Evolutionary conservation across 192 early-diverging fungal species (phyloP).

Genomic region (Backusella morwellensis): DNA sequence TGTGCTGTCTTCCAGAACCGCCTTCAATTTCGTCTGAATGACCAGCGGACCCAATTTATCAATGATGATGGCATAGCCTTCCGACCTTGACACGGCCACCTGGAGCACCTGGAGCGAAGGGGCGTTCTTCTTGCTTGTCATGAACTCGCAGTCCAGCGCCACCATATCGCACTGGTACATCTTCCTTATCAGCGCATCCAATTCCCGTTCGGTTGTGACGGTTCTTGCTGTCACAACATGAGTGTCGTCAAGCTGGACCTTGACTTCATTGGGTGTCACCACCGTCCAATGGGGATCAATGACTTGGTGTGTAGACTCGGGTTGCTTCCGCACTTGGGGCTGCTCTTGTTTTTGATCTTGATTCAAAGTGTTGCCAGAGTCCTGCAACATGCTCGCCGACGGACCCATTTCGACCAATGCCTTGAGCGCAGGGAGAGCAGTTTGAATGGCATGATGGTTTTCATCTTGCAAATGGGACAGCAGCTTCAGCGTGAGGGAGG

Average conservation of each 20-base stretch:
- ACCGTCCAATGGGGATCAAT: not conserved
- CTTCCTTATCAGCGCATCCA: conserved; percentile 13
- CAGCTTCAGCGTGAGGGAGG: not conserved
- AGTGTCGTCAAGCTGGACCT: not conserved
- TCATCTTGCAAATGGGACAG: not conserved
- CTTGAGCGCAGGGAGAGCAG: not conserved
- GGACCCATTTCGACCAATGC: not conserved
- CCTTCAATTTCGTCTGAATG: not conserved
- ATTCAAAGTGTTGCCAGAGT: not conserved
- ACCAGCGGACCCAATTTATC: not conserved
- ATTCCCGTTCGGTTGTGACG: conserved; percentile 13
- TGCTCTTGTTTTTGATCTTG: not conserved
- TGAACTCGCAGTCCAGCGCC: conserved; percentile 36
- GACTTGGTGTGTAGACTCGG: not conserved
- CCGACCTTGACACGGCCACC: conserved; percentile 16
- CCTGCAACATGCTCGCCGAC: not conserved
- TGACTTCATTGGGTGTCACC: not conserved
- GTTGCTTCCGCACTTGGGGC: not conserved
- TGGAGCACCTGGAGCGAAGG: conserved; percentile 34
- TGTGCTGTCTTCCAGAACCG: not conserved
- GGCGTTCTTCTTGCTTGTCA: conserved; percentile 10
- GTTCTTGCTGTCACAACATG: conserved; percentile 6
- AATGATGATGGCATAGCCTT: conserved; percentile 29
- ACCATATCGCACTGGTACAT: not conserved
- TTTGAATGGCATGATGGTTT: not conserved